Evolutionary conservation across 202 grass and related monocot species (phyloP).

Genomic region (Carex arenaria): DNA sequence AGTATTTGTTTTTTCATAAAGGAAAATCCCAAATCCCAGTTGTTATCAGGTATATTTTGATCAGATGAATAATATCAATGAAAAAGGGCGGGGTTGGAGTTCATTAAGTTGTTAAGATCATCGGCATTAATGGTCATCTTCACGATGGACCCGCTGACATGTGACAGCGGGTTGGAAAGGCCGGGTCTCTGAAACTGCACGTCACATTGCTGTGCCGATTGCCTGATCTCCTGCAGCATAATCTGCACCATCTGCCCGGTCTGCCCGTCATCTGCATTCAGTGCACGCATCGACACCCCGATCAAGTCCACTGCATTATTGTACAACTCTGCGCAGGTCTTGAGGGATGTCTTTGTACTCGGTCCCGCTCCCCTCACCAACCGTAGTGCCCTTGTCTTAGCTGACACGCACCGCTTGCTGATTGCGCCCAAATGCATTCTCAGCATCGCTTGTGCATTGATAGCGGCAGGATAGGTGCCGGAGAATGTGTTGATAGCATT

Average conservation of each 20-base stretch:
- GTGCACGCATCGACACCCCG: conserved; percentile 37
- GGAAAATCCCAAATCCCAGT: neutral
- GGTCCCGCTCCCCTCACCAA: conserved; percentile 27
- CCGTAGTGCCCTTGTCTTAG: conserved; percentile 40
- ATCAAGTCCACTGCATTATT: conserved; percentile 29
- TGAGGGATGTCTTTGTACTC: neutral
- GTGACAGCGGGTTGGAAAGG: conserved; percentile 42
- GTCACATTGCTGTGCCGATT: conserved; percentile 46
- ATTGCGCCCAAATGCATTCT: conserved; percentile 35
- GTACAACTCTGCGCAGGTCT: neutral
- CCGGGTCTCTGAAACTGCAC: conserved; percentile 36
- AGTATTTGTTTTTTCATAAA: neutral
- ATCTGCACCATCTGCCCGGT: conserved; percentile 33
- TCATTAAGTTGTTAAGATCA: conserved; percentile 42
- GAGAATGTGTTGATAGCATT: neutral
- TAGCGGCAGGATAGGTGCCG: conserved; percentile 6
- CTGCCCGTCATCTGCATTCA: conserved; percentile 36
- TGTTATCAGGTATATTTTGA: neutral
- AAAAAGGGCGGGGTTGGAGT: neutral
- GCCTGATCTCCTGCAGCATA: conserved; percentile 30
- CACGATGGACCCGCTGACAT: conserved; percentile 32
- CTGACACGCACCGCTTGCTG: conserved; percentile 32
- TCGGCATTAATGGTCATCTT: conserved; percentile 61
- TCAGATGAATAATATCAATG: neutral
- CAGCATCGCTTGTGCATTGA: conserved; percentile 36